Percentiles rank a stretch among this genome's conserved stretches.
phyloP scores from a whole-genome alignment of 306 rosid species.

The Vigna unguiculata region DNA sequence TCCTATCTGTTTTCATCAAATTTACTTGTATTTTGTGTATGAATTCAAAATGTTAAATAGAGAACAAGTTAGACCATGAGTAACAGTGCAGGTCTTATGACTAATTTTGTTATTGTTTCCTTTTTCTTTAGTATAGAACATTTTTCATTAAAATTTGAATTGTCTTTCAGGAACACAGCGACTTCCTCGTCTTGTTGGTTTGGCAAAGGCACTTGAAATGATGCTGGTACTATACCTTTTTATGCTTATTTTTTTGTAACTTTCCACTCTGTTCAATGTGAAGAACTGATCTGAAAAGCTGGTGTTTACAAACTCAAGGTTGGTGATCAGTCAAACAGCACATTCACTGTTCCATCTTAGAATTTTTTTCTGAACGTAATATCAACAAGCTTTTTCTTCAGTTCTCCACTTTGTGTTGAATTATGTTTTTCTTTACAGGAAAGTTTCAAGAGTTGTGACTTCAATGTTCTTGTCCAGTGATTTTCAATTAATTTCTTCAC shows the following conservation, averaged over 20 bases:
- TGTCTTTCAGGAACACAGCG: slow-evolving; percentile 89
- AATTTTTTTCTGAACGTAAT: neutral
- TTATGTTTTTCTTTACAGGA: slow-evolving; percentile 21
- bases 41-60: neutral
- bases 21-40: slow-evolving; percentile 27
- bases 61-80: slow-evolving; percentile 4
- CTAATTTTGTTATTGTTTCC: slow-evolving; percentile 20
- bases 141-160: slow-evolving; percentile 45
- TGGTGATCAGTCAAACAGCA: slow-evolving; percentile 19
- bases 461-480: slow-evolving; percentile 26
- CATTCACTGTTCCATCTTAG: slow-evolving; percentile 27
- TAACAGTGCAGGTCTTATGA: neutral
- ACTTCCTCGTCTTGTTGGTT: slow-evolving; percentile 98
- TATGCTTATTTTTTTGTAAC: slow-evolving; percentile 22
- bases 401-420: slow-evolving; percentile 43
- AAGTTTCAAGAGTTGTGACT: slow-evolving; percentile 23
- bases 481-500: slow-evolving; percentile 41
- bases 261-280: slow-evolving; percentile 23
- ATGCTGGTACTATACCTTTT: slow-evolving; percentile 69
- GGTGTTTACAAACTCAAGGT: slow-evolving; percentile 28
- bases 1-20: neutral
- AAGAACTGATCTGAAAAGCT: slow-evolving; percentile 40
- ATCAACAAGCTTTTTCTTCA: slow-evolving; percentile 37
- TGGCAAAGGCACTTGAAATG: slow-evolving; percentile 92
- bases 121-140: slow-evolving; percentile 18